These are phyloP conservation scores for Psilocybe cubensis DNA, from an alignment of 768 basidiomycete genomes.

Conservation along the genomic window DNA sequence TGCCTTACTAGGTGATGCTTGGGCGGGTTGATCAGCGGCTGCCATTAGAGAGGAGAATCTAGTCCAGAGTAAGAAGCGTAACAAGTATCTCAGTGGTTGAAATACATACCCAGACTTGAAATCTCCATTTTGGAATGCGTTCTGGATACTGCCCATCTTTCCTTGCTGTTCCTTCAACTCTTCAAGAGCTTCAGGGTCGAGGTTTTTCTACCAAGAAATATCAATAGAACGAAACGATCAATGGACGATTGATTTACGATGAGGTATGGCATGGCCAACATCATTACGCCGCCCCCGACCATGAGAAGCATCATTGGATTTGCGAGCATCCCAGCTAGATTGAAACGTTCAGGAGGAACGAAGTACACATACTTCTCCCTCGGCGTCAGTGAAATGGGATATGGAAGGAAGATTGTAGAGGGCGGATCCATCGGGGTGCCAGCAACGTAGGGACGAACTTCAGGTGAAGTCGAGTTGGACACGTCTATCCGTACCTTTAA, in stretches of 20 bases:
- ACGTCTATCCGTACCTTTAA: conserved; percentile 73
- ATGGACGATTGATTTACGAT: conserved; percentile 51
- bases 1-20: conserved; percentile 11
- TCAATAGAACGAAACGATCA: neutral
- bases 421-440: conserved; percentile 72
- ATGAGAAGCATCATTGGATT: conserved; percentile 88
- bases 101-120: conserved; percentile 54
- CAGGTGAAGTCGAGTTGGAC: conserved; percentile 35
- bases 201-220: conserved; percentile 58
- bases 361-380: conserved; percentile 67
- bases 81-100: neutral
- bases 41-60: conserved; percentile 29
- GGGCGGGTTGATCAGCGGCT: conserved; percentile 19
- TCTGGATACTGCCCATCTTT: conserved; percentile 57
- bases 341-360: conserved; percentile 72
- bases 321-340: conserved; percentile 73
- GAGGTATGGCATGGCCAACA: conserved; percentile 75
- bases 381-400: conserved; percentile 62
- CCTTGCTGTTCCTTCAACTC: conserved; percentile 67
- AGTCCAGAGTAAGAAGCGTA: neutral
- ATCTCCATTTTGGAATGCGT: conserved; percentile 60
- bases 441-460: conserved; percentile 65
- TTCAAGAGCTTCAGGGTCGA: conserved; percentile 72
- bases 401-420: conserved; percentile 54
- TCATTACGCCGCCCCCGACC: conserved; percentile 65